Conservation (phyloP, 2,329 filamentous ascomycete species). For the Nannizziopsis arthrosporioides region DNA sequence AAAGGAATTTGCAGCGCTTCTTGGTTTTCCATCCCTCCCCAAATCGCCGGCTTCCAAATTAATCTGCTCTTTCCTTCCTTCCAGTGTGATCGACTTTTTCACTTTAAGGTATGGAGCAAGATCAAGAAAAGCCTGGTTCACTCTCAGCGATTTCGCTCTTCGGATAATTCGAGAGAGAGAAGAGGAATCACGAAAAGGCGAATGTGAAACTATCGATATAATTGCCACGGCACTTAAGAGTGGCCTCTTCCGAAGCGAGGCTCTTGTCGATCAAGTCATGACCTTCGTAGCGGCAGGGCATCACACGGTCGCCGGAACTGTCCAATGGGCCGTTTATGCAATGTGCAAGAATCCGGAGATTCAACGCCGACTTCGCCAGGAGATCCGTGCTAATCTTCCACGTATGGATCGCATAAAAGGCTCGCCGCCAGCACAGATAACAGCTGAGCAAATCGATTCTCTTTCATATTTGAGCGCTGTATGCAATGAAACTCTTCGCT, state of each 20-base stretch:
- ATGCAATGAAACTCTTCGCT: constrained; percentile 63
- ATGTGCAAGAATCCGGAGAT: constrained; percentile 55
- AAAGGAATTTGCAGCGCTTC: constrained; percentile 22
- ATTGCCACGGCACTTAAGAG: constrained; percentile 67
- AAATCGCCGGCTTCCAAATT: constrained; percentile 1
- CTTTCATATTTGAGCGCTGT: constrained; percentile 73
- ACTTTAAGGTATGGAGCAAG: constrained; percentile 62
- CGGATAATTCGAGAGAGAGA: constrained; percentile 63
- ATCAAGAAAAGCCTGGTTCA: constrained; percentile 43
- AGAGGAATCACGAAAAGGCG: constrained; percentile 38
- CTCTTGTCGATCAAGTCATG: constrained; percentile 81
- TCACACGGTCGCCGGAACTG: constrained; percentile 63
- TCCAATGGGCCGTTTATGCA: constrained; percentile 65
- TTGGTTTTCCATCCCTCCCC: constrained; percentile 15
- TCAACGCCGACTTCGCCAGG: constrained; percentile 55
- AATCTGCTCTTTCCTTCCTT: constrained; percentile 45
- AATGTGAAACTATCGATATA: constrained; percentile 54
- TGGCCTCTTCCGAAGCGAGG: constrained; percentile 63
- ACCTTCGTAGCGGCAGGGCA: constrained; percentile 76
- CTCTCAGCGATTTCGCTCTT: constrained; percentile 55
- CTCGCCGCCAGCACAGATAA: constrained; percentile 36
- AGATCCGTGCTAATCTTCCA: constrained; percentile 53
- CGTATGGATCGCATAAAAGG: constrained; percentile 41
- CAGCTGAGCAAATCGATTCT: constrained; percentile 49
- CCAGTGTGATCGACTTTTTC: constrained; percentile 49